Evolutionary conservation across 2,329 filamentous ascomycete genomes (phyloP).

Genomic region (Aspergillus pseudoviridinutans): DNA sequence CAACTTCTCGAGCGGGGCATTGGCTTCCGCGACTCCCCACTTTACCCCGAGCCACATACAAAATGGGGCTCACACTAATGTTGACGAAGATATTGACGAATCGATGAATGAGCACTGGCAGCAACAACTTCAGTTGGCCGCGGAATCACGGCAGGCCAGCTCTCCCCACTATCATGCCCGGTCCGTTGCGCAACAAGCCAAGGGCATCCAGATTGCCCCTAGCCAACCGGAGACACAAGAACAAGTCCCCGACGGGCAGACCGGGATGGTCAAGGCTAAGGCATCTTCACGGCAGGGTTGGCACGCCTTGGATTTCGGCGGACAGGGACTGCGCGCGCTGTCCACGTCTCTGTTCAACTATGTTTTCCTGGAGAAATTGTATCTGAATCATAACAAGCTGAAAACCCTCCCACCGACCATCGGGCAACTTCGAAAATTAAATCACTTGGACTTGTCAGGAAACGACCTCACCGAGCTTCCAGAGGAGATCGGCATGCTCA

Average conservation of each 20-base stretch:
- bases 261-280: conserved; percentile 62
- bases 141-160: conserved; percentile 67
- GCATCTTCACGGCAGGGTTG: conserved; percentile 66
- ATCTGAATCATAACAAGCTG: conserved; percentile 90
- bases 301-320: conserved; percentile 90
- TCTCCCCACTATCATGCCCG: conserved; percentile 66
- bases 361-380: conserved; percentile 83
- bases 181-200: conserved; percentile 45
- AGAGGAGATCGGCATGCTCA: conserved; percentile 93
- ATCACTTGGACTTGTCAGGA: conserved; percentile 79
- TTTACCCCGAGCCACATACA: conserved; percentile 57
- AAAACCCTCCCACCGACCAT: conserved; percentile 74
- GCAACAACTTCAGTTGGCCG: conserved; percentile 76
- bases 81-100: conserved; percentile 55
- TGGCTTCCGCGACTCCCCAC: conserved; percentile 50
- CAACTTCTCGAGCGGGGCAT: conserved; percentile 45
- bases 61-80: conserved; percentile 54
- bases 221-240: conserved; percentile 47
- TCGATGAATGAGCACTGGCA: conserved; percentile 74
- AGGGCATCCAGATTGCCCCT: conserved; percentile 44
- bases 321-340: conserved; percentile 86
- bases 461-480: conserved; percentile 82
- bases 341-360: conserved; percentile 79
- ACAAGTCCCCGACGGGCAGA: conserved; percentile 54
- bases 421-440: conserved; percentile 75